phyloP scores from a whole-genome alignment of 352 stramenopile species.

The Globisporangium cederbergense region DNA sequence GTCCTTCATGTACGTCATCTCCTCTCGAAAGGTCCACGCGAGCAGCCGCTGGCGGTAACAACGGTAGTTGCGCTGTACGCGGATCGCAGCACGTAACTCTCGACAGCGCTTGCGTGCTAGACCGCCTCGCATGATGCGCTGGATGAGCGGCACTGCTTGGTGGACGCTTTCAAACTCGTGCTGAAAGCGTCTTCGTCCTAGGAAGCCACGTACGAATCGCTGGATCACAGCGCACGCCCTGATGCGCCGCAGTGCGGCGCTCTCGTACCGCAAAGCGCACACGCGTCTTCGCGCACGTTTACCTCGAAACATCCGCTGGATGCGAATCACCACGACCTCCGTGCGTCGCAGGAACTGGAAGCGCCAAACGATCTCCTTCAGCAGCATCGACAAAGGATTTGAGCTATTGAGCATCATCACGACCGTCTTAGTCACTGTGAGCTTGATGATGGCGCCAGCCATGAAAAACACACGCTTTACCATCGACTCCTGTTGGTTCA shows the following conservation, averaged over 20 bases:
- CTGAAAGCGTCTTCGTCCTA: conserved; percentile 40
- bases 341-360: conserved; percentile 56
- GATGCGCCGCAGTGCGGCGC: conserved; percentile 35
- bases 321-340: conserved; percentile 45
- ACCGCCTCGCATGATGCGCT: conserved; percentile 46
- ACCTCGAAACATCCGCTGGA: conserved; percentile 66
- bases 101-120: conserved; percentile 35
- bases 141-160: conserved; percentile 46
- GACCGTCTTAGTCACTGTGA: neutral
- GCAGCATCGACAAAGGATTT: conserved; percentile 34
- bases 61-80: conserved; percentile 55
- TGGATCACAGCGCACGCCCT: conserved; percentile 37
- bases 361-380: conserved; percentile 61
- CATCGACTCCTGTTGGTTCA: neutral
- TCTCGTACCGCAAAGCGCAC: conserved; percentile 32
- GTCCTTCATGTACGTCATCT: conserved; percentile 46
- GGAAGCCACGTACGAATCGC: conserved; percentile 47
- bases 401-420: conserved; percentile 25
- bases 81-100: conserved; percentile 32
- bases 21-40: conserved; percentile 49
- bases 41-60: conserved; percentile 50
- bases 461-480: neutral
- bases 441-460: neutral
- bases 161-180: conserved; percentile 31
- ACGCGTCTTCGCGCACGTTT: conserved; percentile 54